A percentile compares a stretch with the other conserved stretches of the same genome.
Conservation (phyloP, 169 alveolate genomes). For the Plasmodium billcollinsi region DNA sequence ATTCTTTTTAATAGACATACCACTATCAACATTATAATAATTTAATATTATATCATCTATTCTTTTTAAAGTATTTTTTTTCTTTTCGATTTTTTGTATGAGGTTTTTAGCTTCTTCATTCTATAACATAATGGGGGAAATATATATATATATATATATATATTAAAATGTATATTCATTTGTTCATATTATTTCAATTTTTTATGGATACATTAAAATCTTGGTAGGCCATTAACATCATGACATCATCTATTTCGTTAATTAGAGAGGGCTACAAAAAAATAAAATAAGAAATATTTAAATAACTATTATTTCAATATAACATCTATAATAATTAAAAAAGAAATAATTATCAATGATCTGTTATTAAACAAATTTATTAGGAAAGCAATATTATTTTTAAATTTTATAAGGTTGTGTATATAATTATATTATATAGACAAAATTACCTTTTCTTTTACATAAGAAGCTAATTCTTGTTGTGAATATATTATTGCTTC, state of each 20-base stretch:
- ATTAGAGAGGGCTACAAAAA: conserved; percentile 71
- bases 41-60: conserved; percentile 81
- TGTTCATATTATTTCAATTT: too few relatives aligned
- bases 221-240: conserved; percentile 76
- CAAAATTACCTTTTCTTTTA: conserved; percentile 64
- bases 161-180: too few relatives aligned
- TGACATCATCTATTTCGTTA: conserved; percentile 73
- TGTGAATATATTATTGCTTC: conserved; percentile 77
- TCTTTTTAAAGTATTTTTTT: conserved; percentile 77
- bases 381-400: too few relatives aligned
- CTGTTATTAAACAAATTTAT: too few relatives aligned
- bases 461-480: conserved; percentile 72
- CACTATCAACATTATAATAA: conserved; percentile 79
- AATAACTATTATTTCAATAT: too few relatives aligned
- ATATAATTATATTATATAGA: too few relatives aligned
- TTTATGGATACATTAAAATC: conserved; percentile 40
- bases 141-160: too few relatives aligned
- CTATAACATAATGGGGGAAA: conserved; percentile 22
- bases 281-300: neutral
- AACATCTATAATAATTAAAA: too few relatives aligned
- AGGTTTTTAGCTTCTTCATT: conserved; percentile 80
- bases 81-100: conserved; percentile 76
- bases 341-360: too few relatives aligned
- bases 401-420: too few relatives aligned
- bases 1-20: neutral